Evolutionary conservation across 495 filamentous ascomycete genomes (phyloP).

Genomic region (Penicillium cinerascens): DNA sequence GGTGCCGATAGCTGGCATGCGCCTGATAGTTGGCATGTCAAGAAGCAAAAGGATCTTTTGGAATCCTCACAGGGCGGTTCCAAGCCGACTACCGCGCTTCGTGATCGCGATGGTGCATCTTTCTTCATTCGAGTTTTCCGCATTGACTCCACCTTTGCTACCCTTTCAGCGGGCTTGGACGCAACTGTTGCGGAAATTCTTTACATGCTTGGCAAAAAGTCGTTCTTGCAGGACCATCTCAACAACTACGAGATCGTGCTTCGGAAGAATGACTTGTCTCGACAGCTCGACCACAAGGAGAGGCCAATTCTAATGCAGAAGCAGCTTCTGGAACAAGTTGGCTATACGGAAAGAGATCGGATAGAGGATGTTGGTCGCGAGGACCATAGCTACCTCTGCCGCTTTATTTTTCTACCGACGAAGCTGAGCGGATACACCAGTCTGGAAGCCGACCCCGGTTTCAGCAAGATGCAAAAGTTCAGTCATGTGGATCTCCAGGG

Average conservation of each 20-base stretch:
- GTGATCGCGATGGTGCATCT: slow-evolving; percentile 61
- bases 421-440: slow-evolving; percentile 73
- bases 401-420: slow-evolving; percentile 88
- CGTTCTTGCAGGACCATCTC: slow-evolving; percentile 80
- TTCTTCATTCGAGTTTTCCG: slow-evolving; percentile 97
- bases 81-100: slow-evolving; percentile 34
- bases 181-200: slow-evolving; percentile 83
- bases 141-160: slow-evolving; percentile 88
- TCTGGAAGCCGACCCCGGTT: slow-evolving; percentile 72
- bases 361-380: slow-evolving; percentile 96
- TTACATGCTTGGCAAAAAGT: slow-evolving; percentile 80
- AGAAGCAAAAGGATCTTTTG: slow-evolving; percentile 63
- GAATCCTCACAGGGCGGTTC: slow-evolving; percentile 60
- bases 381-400: slow-evolving; percentile 94
- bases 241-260: slow-evolving; percentile 95
- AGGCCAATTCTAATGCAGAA: slow-evolving; percentile 91
- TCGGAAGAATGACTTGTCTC: slow-evolving; percentile 84
- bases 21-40: slow-evolving; percentile 91
- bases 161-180: slow-evolving; percentile 74
- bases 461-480: slow-evolving; percentile 78
- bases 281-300: slow-evolving; percentile 74
- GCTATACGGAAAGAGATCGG: slow-evolving; percentile 81
- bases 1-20: slow-evolving; percentile 67
- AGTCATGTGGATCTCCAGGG: slow-evolving; percentile 89
- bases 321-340: slow-evolving; percentile 83